Conservation (phyloP, 176 grass and related monocot genomes). For the Sorghum bicolor region DNA sequence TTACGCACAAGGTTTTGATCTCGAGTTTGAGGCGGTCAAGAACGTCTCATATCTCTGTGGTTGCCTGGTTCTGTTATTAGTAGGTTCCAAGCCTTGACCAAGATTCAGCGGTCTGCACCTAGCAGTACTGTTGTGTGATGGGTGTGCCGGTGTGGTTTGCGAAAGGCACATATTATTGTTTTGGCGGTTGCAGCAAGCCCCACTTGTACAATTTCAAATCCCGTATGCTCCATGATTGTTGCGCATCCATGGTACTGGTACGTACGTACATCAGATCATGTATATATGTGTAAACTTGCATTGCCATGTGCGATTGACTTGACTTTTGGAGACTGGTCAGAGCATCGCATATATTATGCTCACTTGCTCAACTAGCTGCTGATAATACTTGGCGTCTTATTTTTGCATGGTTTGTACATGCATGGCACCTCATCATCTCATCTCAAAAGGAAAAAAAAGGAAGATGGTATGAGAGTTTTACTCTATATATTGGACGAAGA, state of each 20-base stretch:
- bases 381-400: not conserved
- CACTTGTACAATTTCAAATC: not conserved
- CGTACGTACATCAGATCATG: not conserved
- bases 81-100: conserved; percentile 8
- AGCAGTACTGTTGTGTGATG: too few species aligned
- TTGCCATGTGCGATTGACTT: conserved; percentile 1
- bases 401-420: too few species aligned
- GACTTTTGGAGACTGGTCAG: conserved; percentile 23
- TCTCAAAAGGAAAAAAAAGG: too few species aligned
- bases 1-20: conserved; percentile 24
- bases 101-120: not conserved
- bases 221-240: conserved; percentile 11
- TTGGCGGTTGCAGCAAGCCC: not conserved
- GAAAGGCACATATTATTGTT: not conserved
- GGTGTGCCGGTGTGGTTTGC: not conserved
- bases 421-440: too few species aligned
- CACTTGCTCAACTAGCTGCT: not conserved
- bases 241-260: not conserved
- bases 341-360: not conserved
- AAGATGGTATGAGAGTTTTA: too few species aligned
- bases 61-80: not conserved
- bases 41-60: not conserved
- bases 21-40: conserved; percentile 17
- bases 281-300: not conserved
- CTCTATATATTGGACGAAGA: too few species aligned